A percentile compares a stretch with the other conserved stretches of the same genome.
These are phyloP conservation scores for Monilinia polystroma DNA, from an alignment of 2,329 filamentous ascomycete species.

Conservation along the genomic window DNA sequence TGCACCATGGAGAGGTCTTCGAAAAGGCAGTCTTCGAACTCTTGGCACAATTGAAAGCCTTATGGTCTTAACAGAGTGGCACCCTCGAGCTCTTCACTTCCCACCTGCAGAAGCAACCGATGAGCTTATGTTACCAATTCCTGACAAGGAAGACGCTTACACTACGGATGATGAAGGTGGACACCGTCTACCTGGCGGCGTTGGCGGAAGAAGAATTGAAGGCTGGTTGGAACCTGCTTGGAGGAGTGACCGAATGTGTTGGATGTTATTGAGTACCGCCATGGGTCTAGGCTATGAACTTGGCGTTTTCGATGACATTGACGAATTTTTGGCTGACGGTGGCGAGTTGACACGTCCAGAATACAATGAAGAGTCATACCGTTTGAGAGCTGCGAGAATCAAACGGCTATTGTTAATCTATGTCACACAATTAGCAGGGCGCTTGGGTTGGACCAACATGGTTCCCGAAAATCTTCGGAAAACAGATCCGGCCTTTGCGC, in stretches of 20 bases:
- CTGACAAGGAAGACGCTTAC: slow-evolving; percentile 48
- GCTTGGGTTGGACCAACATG: slow-evolving; percentile 92
- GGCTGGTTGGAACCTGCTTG: slow-evolving; percentile 96
- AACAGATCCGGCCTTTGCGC: slow-evolving; percentile 55
- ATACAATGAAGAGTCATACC: slow-evolving; percentile 73
- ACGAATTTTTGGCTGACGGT: slow-evolving; percentile 62
- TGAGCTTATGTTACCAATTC: slow-evolving; percentile 64
- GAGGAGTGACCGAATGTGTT: slow-evolving; percentile 93
- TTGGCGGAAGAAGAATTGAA: slow-evolving; percentile 82
- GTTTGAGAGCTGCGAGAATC: slow-evolving; percentile 75
- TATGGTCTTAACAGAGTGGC: slow-evolving; percentile 95
- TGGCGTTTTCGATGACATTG: slow-evolving; percentile 90
- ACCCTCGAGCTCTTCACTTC: slow-evolving; percentile 91
- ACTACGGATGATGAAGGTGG: slow-evolving; percentile 48
- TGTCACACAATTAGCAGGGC: slow-evolving; percentile 87
- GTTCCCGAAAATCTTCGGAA: slow-evolving; percentile 67
- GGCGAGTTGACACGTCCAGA: slow-evolving; percentile 60
- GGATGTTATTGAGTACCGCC: slow-evolving; percentile 93
- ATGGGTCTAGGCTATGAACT: slow-evolving; percentile 90
- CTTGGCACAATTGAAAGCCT: slow-evolving; percentile 92
- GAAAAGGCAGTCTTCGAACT: slow-evolving; percentile 79
- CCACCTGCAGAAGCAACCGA: slow-evolving; percentile 75
- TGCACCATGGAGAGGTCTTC: slow-evolving; percentile 66
- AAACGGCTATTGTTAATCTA: slow-evolving; percentile 88
- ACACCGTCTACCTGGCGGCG: slow-evolving; percentile 49